Base-by-base conservation (phyloP, 768 basidiomycete species). In the Tremella yokohamensis region DNA sequence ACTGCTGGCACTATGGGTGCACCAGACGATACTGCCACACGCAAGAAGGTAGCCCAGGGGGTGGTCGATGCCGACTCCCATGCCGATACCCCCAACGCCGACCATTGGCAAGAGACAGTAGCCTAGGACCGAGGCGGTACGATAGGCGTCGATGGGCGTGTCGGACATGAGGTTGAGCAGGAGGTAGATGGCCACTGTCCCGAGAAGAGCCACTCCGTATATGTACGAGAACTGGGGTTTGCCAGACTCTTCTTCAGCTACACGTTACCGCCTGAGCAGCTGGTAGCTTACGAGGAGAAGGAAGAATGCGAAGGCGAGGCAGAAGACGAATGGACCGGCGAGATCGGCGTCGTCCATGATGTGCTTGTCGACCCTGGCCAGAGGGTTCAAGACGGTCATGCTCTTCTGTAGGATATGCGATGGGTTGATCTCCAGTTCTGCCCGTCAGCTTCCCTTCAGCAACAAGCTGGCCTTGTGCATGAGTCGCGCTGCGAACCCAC, bases 301-400 rank as follows among this genome's bases (percentile, higher is more conserved):
- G 70, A 88, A 90, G 40, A 88, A 87, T 12, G 87, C 96, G 75
- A 98, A 98, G 68, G 89, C 89, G 75, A 98, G 90, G 73, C 87
- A 87, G 79, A 97, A 97, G 4, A 97, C 84, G 47, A 97, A 83
- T 8, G 96, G 96, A 0, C 96, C 96, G 8, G 94, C 92, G 26
- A 99, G 82, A 78, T 99, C 96, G 19, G 94, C 93, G 68, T 99
- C 96, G 77, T 99, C 96, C 96, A 99, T 99, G 59, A 99, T 98
- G 57, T 83, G 87, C 62, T 87, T 89, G 61, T 96, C 87, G 29
- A 93, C 84, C 50, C 81, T 81, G 57, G 84, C 82, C 19, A 98
- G 79, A 2, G 96, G 96, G 70, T 99, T 98, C 51, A 99, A 84
- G 8, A 98, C 96, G 0, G 96, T 92, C 78, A 93, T 78, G 20